Conservation (phyloP, 345 rosid species). For the Kandelia obovata region DNA sequence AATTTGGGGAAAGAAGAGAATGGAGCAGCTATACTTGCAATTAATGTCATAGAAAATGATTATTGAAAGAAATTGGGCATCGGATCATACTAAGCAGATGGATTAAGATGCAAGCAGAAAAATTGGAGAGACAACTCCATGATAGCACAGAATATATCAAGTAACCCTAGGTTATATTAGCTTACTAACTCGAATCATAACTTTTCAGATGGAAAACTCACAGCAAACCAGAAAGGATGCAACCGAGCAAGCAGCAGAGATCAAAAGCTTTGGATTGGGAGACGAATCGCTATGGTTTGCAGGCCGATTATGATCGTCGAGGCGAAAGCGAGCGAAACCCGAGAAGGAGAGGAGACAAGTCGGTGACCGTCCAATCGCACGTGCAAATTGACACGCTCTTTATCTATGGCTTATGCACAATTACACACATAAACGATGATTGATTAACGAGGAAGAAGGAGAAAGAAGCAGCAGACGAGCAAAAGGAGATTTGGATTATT, state of each 20-base stretch:
- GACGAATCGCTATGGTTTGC: slow-evolving; percentile 4
- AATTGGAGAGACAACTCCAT: neutral
- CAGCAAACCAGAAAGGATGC: slow-evolving; percentile 14
- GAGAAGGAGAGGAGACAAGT: neutral
- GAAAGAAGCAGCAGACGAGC: neutral
- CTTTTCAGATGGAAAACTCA: neutral
- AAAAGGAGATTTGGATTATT: slow-evolving; percentile 1
- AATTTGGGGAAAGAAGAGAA: neutral
- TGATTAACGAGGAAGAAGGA: slow-evolving; percentile 5
- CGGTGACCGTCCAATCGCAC: slow-evolving; percentile 14
- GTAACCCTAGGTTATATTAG: slow-evolving; percentile 13
- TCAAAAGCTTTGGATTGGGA: slow-evolving; percentile 4
- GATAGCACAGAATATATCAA: neutral
- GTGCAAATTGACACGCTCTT: slow-evolving; percentile 6
- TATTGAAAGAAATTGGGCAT: neutral
- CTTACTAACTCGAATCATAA: neutral
- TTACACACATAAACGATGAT: neutral
- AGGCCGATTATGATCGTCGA: slow-evolving; percentile 13
- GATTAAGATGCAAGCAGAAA: slow-evolving; percentile 1
- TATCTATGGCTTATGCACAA: neutral
- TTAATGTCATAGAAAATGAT: neutral
- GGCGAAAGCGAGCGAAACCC: neutral
- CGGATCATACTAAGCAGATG: neutral
- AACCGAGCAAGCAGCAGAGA: slow-evolving; percentile 1
- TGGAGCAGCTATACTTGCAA: neutral